phyloP scores from a whole-genome alignment of 345 rosid species.

The Cardamine resedifolia region DNA sequence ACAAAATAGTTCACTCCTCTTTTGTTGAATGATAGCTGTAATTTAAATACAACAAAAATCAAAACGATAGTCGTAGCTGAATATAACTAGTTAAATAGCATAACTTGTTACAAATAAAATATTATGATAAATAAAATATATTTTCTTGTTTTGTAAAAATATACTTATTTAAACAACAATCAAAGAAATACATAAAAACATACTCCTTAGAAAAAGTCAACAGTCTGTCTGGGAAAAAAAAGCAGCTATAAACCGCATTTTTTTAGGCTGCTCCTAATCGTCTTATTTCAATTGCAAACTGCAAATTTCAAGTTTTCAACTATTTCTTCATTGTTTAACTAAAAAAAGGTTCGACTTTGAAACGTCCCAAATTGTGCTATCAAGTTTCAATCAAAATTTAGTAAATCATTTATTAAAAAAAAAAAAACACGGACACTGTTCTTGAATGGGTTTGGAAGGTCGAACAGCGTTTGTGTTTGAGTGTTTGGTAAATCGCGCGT shows the following conservation, averaged over 20 bases:
- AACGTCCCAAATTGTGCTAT: neutral
- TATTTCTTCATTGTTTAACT: neutral
- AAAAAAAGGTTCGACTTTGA: no score
- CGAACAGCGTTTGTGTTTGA: constrained; percentile 18
- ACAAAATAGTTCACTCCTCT: neutral
- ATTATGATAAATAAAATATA: no score
- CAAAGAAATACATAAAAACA: no score
- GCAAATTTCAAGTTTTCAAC: neutral
- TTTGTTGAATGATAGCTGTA: neutral
- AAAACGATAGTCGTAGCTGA: neutral
- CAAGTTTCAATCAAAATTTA: no score
- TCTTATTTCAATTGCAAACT: neutral
- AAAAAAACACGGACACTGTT: no score
- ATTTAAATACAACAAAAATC: no score
- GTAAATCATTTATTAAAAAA: no score
- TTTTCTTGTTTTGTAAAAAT: neutral
- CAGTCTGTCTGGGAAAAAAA: neutral
- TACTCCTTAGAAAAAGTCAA: no score
- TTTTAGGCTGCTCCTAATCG: neutral
- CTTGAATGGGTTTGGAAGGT: no score
- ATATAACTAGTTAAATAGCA: neutral
- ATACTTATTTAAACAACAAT: neutral
- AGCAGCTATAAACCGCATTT: neutral
- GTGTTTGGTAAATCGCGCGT: constrained; percentile 27
- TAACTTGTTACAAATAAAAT: neutral